Percentiles rank a stretch among this genome's conserved stretches.
Evolutionary conservation across 2,329 filamentous ascomycete species (phyloP).

Genomic region (Alternaria sp.): DNA sequence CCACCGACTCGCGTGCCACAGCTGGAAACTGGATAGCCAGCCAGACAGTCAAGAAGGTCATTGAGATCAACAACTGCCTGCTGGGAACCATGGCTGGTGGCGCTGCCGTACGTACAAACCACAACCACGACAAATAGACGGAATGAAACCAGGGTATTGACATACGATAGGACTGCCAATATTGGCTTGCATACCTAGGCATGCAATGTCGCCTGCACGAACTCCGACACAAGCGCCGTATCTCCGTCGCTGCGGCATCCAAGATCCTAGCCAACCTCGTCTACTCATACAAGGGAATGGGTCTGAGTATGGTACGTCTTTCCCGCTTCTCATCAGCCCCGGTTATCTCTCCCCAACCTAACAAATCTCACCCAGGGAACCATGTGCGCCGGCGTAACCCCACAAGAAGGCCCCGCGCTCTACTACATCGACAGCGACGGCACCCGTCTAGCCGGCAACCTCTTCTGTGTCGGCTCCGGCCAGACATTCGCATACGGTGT

Average conservation of each 20-base stretch:
- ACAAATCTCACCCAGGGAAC: constrained; percentile 66
- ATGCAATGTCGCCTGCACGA: constrained; percentile 99
- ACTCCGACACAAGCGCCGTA: constrained; percentile 98
- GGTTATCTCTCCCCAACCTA: constrained; percentile 10
- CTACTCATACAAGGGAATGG: constrained; percentile 99
- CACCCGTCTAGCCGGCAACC: constrained; percentile 87
- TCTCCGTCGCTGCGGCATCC: constrained; percentile 94
- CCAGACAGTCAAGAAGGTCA: constrained; percentile 99
- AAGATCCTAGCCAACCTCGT: constrained; percentile 99
- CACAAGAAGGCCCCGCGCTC: constrained; percentile 92
- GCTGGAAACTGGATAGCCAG: constrained; percentile 99
- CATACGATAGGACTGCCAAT: constrained; percentile 84
- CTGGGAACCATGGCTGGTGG: constrained; percentile 98
- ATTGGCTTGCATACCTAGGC: constrained; percentile 98
- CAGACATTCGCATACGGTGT: constrained; percentile 99
- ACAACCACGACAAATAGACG: neutral
- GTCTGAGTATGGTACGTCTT: constrained; percentile 79
- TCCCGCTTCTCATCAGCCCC: too few relatives aligned
- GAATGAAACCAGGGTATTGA: constrained; percentile 21
- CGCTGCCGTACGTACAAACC: constrained; percentile 70
- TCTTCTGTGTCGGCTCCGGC: constrained; percentile 97
- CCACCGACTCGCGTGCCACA: constrained; percentile 95
- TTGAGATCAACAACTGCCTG: constrained; percentile 94
- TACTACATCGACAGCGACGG: constrained; percentile 99
- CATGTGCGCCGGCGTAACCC: constrained; percentile 97